phyloP scores from a whole-genome alignment of 2,329 filamentous ascomycete genomes.

The Scedosporium aurantiacum region DNA sequence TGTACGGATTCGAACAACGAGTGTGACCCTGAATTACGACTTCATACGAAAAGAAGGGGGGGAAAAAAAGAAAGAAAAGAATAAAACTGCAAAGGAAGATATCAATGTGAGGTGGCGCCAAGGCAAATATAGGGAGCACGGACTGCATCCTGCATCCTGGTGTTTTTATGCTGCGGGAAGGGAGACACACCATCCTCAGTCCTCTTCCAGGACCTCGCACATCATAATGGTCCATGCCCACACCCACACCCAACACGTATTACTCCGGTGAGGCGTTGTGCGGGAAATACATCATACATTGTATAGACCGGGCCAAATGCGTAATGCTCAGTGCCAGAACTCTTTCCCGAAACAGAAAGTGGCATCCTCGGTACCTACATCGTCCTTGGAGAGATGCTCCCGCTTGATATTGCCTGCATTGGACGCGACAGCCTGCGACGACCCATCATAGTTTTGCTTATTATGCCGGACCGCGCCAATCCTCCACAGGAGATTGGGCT shows the following conservation, averaged over 20 bases:
- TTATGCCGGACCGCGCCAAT: conserved; percentile 4
- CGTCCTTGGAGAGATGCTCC: neutral
- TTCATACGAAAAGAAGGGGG: too few relatives aligned
- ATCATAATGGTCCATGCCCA: neutral
- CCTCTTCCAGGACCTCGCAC: neutral
- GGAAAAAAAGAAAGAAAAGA: too few relatives aligned
- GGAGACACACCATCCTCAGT: neutral
- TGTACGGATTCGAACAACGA: neutral
- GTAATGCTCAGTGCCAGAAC: too few relatives aligned
- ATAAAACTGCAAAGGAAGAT: neutral
- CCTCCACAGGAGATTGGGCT: neutral
- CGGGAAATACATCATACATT: too few relatives aligned
- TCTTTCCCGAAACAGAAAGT: neutral
- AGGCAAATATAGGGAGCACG: neutral
- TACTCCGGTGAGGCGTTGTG: neutral
- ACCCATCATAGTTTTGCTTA: conserved; percentile 1
- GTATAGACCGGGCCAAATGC: too few relatives aligned
- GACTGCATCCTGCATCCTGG: neutral
- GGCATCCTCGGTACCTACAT: neutral
- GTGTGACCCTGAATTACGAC: neutral
- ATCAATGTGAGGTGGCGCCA: neutral
- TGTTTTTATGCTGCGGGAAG: neutral
- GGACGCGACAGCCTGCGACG: neutral
- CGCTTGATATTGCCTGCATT: neutral
- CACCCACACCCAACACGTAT: neutral